Evolutionary conservation across 192 early-diverging fungal genomes (phyloP).

Genomic region (Backusella circina): DNA sequence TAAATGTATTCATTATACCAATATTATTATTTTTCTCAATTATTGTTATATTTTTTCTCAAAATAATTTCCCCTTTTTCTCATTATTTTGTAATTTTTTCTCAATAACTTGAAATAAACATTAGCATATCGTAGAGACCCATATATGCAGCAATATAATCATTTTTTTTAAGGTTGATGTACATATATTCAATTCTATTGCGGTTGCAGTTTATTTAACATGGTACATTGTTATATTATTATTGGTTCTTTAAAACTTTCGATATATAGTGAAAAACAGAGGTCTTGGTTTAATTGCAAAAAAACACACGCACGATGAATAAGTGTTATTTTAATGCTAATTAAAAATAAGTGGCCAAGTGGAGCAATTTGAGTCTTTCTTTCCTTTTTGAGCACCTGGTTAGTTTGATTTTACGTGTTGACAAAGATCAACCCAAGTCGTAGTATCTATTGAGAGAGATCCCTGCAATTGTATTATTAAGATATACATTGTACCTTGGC

Average conservation of each 20-base stretch:
- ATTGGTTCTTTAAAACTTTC: not conserved
- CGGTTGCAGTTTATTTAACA: not conserved
- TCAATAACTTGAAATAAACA: not conserved
- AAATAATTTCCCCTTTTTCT: too few species aligned
- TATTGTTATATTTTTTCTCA: too few species aligned
- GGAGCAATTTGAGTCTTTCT: not conserved
- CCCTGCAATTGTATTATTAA: not conserved
- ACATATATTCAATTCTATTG: not conserved
- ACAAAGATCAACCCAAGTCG: not conserved
- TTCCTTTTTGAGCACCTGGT: not conserved
- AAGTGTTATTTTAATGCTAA: not conserved
- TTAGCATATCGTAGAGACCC: not conserved
- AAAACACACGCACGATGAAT: not conserved
- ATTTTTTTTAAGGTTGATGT: not conserved
- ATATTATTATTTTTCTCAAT: too few species aligned
- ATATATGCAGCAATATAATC: not conserved
- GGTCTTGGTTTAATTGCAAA: not conserved
- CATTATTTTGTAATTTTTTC: too few species aligned
- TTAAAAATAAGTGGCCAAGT: not conserved
- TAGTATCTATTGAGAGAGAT: not conserved
- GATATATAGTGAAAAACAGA: not conserved
- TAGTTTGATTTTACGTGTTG: too few species aligned
- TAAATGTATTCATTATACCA: too few species aligned
- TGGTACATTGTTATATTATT: not conserved
- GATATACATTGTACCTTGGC: not conserved